These are phyloP conservation scores for Drechslera avenae DNA, from an alignment of 2,329 filamentous ascomycete species.

Conservation along the genomic window DNA sequence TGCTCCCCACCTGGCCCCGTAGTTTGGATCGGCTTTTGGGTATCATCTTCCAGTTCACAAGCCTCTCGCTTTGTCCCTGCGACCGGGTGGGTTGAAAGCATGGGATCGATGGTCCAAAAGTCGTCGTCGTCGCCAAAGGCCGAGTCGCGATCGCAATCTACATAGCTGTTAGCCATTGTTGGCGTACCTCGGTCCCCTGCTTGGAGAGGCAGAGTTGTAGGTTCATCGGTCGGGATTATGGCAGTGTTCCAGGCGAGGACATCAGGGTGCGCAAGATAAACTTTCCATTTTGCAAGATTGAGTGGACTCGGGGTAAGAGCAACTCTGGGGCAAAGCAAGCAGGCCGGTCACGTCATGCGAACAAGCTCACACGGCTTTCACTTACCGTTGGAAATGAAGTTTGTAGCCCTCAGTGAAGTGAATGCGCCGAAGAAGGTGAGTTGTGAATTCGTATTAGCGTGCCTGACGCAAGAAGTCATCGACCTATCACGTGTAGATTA, in stretches of 20 bases:
- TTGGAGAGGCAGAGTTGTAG: constrained; percentile 6
- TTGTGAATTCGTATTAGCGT: constrained; percentile 10
- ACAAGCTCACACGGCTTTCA: not conserved
- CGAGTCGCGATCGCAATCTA: constrained; percentile 40
- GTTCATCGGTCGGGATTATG: constrained; percentile 1
- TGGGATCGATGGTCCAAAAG: constrained; percentile 30
- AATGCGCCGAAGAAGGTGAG: not conserved
- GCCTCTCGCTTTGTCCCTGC: constrained; percentile 43
- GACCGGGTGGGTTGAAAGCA: constrained; percentile 35
- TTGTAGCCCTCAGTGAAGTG: not conserved
- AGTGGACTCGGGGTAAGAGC: not conserved
- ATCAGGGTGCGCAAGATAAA: constrained; percentile 12
- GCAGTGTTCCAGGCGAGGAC: constrained; percentile 10
- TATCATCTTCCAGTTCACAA: constrained; percentile 26
- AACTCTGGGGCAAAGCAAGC: not conserved
- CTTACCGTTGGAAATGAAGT: not conserved
- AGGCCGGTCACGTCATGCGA: not conserved
- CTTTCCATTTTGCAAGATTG: constrained; percentile 1
- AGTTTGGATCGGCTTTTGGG: constrained; percentile 16
- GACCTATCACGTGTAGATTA: constrained; percentile 7
- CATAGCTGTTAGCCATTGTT: constrained; percentile 37
- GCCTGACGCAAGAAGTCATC: not conserved
- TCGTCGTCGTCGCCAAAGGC: constrained; percentile 40
- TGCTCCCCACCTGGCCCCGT: constrained; percentile 19
- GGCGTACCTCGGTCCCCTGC: constrained; percentile 7